Conservation (phyloP, 345 rosid species). For the Eucalyptus shirleyi region DNA sequence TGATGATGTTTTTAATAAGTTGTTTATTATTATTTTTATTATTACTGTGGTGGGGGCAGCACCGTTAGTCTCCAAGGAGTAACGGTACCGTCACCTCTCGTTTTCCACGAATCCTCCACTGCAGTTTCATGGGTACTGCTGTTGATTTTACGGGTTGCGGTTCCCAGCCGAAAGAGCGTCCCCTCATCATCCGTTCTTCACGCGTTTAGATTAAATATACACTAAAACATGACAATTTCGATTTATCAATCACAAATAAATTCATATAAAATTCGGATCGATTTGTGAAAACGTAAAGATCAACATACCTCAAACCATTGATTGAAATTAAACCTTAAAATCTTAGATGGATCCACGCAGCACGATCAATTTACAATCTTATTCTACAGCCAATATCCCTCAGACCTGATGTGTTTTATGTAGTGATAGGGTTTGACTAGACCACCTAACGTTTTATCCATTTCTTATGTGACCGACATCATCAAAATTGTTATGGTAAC, state of each 20-base stretch:
- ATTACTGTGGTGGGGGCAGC: too few species aligned
- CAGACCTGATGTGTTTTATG: rapidly evolving
- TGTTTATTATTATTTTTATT: too few species aligned
- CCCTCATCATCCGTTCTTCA: not conserved
- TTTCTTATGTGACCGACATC: rapidly evolving
- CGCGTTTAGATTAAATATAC: too few species aligned
- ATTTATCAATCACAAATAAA: too few species aligned
- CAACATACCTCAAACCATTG: rapidly evolving
- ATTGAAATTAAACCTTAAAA: too few species aligned
- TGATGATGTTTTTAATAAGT: too few species aligned
- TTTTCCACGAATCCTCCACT: not conserved
- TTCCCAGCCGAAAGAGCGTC: too few species aligned
- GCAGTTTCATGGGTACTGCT: not conserved
- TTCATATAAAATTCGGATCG: rapidly evolving
- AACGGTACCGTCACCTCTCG: not conserved
- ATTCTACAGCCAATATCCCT: too few species aligned
- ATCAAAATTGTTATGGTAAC: too few species aligned
- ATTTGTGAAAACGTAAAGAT: rapidly evolving
- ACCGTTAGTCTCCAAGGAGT: not conserved
- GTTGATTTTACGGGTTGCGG: not conserved
- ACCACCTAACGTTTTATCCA: rapidly evolving
- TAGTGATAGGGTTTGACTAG: too few species aligned
- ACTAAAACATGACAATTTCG: too few species aligned
- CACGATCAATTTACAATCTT: rapidly evolving
- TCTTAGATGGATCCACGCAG: rapidly evolving